Conservation (phyloP, 768 basidiomycete species). For the Artomyces pyxidatus region DNA sequence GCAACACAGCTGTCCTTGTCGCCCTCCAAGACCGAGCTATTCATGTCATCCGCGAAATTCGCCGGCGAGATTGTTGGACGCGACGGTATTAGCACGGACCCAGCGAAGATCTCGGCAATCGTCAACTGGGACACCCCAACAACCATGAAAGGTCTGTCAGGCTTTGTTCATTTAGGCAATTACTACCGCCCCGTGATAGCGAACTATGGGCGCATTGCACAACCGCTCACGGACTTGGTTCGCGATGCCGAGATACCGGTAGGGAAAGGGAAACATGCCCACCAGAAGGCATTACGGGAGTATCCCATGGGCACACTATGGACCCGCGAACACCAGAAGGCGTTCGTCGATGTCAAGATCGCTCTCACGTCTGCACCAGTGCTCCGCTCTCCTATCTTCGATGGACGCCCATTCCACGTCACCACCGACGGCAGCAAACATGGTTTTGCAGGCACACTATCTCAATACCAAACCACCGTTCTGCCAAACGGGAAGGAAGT, state of each 20-base stretch:
- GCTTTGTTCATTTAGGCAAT: slow-evolving; percentile 29
- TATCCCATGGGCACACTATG: slow-evolving; percentile 17
- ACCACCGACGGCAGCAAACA: slow-evolving; percentile 27
- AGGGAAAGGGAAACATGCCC: slow-evolving; percentile 18
- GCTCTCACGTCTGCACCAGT: slow-evolving; percentile 26
- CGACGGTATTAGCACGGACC: slow-evolving; percentile 27
- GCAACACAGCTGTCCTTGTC: slow-evolving; percentile 29
- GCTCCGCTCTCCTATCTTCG: slow-evolving; percentile 22
- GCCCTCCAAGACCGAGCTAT: slow-evolving; percentile 27
- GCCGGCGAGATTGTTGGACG: slow-evolving; percentile 27
- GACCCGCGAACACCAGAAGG: slow-evolving; percentile 17
- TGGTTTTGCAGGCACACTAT: slow-evolving; percentile 26
- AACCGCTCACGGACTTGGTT: slow-evolving; percentile 25
- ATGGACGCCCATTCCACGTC: slow-evolving; percentile 30
- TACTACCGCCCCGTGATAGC: slow-evolving; percentile 28
- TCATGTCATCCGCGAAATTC: slow-evolving; percentile 29
- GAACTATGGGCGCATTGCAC: slow-evolving; percentile 26
- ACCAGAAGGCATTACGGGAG: slow-evolving; percentile 19
- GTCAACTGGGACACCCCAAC: slow-evolving; percentile 24
- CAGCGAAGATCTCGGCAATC: slow-evolving; percentile 30
- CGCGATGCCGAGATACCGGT: slow-evolving; percentile 16
- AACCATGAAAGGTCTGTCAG: slow-evolving; percentile 21
- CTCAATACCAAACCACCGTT: slow-evolving; percentile 18
- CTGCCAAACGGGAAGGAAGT: slow-evolving; percentile 17
- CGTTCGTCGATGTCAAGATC: slow-evolving; percentile 26